Conservation (phyloP, 176 grass and related monocot species). For the Oryza meyeriana region DNA sequence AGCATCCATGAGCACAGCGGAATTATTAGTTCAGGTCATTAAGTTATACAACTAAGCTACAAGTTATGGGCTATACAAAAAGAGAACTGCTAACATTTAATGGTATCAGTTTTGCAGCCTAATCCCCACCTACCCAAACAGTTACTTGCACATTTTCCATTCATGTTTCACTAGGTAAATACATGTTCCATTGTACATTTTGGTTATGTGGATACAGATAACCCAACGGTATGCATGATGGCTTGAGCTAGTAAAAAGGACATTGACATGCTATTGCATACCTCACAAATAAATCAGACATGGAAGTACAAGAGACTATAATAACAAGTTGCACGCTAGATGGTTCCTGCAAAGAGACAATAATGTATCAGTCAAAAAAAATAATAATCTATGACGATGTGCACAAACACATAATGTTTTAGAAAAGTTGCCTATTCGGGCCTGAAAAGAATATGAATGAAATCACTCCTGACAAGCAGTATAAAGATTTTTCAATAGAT, state of each 20-base stretch:
- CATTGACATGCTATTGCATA: slow-evolving; percentile 9
- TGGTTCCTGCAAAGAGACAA: slow-evolving; percentile 13
- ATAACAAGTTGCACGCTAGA: slow-evolving; percentile 38
- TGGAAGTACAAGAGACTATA: slow-evolving; percentile 44
- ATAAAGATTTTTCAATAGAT: not conserved
- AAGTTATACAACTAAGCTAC: not conserved
- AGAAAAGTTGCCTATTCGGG: not conserved
- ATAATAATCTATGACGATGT: not conserved
- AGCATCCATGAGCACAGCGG: not conserved
- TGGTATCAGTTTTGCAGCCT: not conserved
- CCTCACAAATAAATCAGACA: slow-evolving; percentile 55
- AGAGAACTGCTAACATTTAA: not conserved
- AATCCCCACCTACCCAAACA: not conserved
- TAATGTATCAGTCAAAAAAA: slow-evolving; percentile 15
- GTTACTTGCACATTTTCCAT: not conserved
- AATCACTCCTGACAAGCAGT: slow-evolving; percentile 1
- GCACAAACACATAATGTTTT: not conserved
- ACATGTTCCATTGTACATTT: not conserved
- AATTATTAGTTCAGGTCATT: not conserved
- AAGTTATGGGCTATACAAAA: not conserved
- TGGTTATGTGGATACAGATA: not conserved
- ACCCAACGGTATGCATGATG: slow-evolving; percentile 4
- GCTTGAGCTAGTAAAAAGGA: slow-evolving; percentile 17
- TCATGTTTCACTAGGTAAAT: not conserved
- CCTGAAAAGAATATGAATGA: not conserved